A percentile compares a stretch with the other conserved stretches of the same genome.
These are phyloP conservation scores for Phascolomyces articulosus DNA, from an alignment of 371 early-diverging fungal species.

Conservation along the genomic window DNA sequence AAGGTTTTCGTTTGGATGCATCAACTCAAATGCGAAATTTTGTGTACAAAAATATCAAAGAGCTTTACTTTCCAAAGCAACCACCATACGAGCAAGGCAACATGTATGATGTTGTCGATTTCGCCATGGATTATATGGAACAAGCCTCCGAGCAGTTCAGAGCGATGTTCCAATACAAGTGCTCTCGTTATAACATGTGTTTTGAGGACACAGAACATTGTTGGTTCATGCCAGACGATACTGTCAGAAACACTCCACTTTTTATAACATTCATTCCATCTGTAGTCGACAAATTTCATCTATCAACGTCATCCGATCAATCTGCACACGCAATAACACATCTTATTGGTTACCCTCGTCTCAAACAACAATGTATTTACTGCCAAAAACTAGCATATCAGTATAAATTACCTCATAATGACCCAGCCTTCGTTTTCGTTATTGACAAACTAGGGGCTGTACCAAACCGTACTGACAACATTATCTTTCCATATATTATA, in stretches of 20 bases:
- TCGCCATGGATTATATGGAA: background rate
- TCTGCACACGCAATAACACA: background rate
- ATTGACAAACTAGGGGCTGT: background rate
- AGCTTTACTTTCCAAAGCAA: background rate
- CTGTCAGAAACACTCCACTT: background rate
- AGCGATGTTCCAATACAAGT: background rate
- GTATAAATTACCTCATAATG: background rate
- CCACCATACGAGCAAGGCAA: background rate
- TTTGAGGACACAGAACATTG: background rate
- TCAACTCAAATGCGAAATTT: background rate
- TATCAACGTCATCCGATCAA: background rate
- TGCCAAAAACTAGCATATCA: background rate
- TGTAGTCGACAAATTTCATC: background rate
- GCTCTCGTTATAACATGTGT: background rate
- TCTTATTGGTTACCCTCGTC: background rate
- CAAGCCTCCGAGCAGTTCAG: background rate
- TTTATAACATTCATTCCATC: background rate
- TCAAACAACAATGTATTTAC: background rate
- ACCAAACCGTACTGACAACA: background rate
- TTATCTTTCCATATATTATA: background rate
- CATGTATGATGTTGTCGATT: background rate
- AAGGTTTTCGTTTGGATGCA: background rate
- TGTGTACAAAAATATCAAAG: background rate
- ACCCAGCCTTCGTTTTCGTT: background rate
- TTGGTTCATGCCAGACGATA: background rate